Evolutionary conservation across 768 basidiomycete genomes (phyloP), one percentile per base, ranked within the genome.

Genomic region (Phylloporus arenicola): DNA sequence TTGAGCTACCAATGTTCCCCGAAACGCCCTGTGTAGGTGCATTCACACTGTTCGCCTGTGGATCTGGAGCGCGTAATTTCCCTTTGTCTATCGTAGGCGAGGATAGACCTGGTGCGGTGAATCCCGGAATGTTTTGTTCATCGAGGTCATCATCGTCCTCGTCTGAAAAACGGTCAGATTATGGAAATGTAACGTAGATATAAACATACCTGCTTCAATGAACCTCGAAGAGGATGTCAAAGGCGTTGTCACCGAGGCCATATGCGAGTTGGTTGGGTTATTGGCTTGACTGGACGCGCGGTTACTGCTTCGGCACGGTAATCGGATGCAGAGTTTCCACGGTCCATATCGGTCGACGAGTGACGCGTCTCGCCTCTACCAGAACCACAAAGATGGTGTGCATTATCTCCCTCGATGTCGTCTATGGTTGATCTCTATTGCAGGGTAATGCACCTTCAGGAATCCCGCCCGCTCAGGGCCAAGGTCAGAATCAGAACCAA

Each of bases 391-490:
- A 7, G 37, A 67, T 67, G 66, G 66, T 68, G 40, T 27, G 65
- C 16, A 43, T 27, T 35, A 2, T 25, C 17, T n/a, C 24, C 2
- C 40, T 39, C 6, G 17, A 37, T 34, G 12, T 25, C 12, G 11
- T 43, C 25, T 11, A 20, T 14, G 20, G 11, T 53, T 62, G 8
- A 69, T 9, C 6, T 25, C n/a, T 19, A 27, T 29, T 54, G 4
- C 50, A 91, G 89, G 89, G 89, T 59, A 86, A 92, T 62, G 68
- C 83, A 64, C 77, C 85, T 47, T 91, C 88, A 43, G 86, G 79
- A 49, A 64, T 78, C 44, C 68, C 63, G 0, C 71, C 72, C 9
- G 3, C 49, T 0, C 43, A 33, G 1, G 57, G 75, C 72, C 66
- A 79, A 76, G 68, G 60, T 56, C 63, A 78, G 74, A 68, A 74